Evolutionary conservation across 768 basidiomycete species (phyloP).

Genomic region (Polyporus arcularius): DNA sequence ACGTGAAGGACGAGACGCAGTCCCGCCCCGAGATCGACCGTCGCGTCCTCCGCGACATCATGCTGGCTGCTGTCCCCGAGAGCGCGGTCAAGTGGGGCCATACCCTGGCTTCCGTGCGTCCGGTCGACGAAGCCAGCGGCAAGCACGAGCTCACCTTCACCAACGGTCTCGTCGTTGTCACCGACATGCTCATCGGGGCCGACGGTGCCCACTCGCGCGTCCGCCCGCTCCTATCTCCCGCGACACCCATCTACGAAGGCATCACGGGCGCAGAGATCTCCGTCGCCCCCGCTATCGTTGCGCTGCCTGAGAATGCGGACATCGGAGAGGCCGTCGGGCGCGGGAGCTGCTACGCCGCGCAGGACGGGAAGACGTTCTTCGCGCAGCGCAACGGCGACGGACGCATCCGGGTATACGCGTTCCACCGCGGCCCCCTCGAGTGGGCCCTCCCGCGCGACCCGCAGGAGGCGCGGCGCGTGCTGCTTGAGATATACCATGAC

Average conservation of each 20-base stretch:
- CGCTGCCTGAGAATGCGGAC: neutral
- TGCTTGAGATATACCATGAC: neutral
- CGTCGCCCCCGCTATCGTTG: slow-evolving; percentile 9
- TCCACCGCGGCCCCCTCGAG: slow-evolving; percentile 12
- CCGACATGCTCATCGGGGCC: too few relatives aligned
- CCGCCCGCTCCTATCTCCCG: slow-evolving; percentile 34
- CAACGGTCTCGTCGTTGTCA: too few relatives aligned
- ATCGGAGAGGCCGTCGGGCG: slow-evolving; percentile 24
- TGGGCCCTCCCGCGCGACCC: slow-evolving; percentile 10
- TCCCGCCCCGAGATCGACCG: too few relatives aligned
- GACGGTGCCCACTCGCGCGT: slow-evolving; percentile 37
- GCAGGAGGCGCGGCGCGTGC: slow-evolving; percentile 6
- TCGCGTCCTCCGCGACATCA: too few relatives aligned
- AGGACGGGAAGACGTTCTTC: slow-evolving; percentile 29
- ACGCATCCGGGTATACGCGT: slow-evolving; percentile 11
- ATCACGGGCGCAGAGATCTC: slow-evolving; percentile 13
- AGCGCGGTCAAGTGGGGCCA: too few relatives aligned
- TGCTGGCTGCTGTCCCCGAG: too few relatives aligned
- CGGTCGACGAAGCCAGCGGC: too few relatives aligned
- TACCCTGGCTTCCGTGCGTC: too few relatives aligned
- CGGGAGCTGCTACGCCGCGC: slow-evolving; percentile 31
- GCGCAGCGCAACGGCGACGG: slow-evolving; percentile 36
- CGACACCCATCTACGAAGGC: slow-evolving; percentile 36
- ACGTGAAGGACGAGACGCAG: too few relatives aligned
- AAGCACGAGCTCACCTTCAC: too few relatives aligned